Conservation (phyloP, 2,329 filamentous ascomycete species). For the Fusarium subglutinans region DNA sequence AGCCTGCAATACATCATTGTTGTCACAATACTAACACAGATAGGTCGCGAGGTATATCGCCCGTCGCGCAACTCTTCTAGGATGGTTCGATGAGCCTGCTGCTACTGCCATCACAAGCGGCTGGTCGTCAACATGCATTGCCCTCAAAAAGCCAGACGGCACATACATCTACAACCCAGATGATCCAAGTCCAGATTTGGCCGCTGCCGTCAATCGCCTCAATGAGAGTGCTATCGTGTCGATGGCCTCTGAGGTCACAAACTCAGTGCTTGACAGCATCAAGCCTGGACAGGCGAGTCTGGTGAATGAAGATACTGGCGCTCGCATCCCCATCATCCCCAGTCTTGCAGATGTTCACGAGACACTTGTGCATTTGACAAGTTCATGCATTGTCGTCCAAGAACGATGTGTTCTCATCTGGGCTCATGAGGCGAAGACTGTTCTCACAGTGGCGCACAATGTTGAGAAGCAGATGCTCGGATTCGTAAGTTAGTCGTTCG, state of each 20-base stretch:
- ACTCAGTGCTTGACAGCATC: slow-evolving; percentile 34
- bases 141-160: slow-evolving; percentile 35
- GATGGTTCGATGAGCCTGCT: slow-evolving; percentile 41
- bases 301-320: slow-evolving; percentile 33
- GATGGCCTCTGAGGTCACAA: slow-evolving; percentile 39
- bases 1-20: neutral
- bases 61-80: slow-evolving; percentile 39
- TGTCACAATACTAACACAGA: neutral
- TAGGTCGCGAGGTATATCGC: slow-evolving; percentile 42
- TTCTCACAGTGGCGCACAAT: slow-evolving; percentile 38
- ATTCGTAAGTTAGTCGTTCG: slow-evolving; percentile 27
- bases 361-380: slow-evolving; percentile 23
- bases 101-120: slow-evolving; percentile 34
- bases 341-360: slow-evolving; percentile 30
- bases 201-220: slow-evolving; percentile 31
- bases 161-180: slow-evolving; percentile 34
- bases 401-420: slow-evolving; percentile 39
- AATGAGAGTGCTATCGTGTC: slow-evolving; percentile 37
- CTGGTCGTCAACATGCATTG: slow-evolving; percentile 40
- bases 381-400: slow-evolving; percentile 34
- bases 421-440: slow-evolving; percentile 35
- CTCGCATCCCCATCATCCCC: slow-evolving; percentile 37
- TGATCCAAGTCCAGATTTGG: slow-evolving; percentile 36
- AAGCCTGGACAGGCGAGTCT: slow-evolving; percentile 28
- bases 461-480: slow-evolving; percentile 41